Evolutionary conservation across 129 eudicot genomes (phyloP).

Genomic region (Tanacetum coccineum): DNA sequence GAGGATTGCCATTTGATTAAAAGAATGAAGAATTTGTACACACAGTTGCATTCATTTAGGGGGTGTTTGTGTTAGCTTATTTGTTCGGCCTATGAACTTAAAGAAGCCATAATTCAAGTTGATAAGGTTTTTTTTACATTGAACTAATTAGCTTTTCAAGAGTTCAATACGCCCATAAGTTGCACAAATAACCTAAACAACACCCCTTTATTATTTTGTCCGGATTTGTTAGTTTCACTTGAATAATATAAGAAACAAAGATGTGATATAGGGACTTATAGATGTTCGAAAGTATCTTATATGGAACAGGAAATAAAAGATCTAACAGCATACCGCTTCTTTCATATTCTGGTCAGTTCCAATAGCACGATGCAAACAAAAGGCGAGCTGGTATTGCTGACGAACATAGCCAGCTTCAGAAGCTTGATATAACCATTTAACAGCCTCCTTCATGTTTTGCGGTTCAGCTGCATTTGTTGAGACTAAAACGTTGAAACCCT

Average conservation of each 20-base stretch:
- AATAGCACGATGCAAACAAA: constrained; percentile 74
- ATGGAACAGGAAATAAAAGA: not conserved
- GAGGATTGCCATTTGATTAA: no score
- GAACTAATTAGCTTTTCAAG: no score
- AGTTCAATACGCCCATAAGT: not conserved
- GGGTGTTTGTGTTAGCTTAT: no score
- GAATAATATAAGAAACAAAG: not conserved
- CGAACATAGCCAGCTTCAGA: constrained; percentile 73
- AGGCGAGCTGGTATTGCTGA: constrained; percentile 89
- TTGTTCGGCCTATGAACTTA: no score
- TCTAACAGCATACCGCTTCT: constrained; percentile 54
- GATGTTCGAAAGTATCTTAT: not conserved
- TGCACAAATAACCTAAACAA: not conserved
- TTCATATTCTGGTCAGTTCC: constrained; percentile 43
- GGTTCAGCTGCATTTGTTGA: constrained; percentile 59
- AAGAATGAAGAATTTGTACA: no score
- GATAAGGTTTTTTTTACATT: no score
- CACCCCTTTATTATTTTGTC: not conserved
- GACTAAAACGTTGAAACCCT: not conserved
- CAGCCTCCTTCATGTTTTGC: constrained; percentile 55
- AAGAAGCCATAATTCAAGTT: no score
- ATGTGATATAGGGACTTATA: not conserved
- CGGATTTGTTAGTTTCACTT: not conserved
- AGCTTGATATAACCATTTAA: constrained; percentile 66
- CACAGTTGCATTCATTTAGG: no score